Evolutionary conservation across 441 rosid genomes (phyloP), one percentile per base, ranked within the genome.

Genomic region (Iberis amara): DNA sequence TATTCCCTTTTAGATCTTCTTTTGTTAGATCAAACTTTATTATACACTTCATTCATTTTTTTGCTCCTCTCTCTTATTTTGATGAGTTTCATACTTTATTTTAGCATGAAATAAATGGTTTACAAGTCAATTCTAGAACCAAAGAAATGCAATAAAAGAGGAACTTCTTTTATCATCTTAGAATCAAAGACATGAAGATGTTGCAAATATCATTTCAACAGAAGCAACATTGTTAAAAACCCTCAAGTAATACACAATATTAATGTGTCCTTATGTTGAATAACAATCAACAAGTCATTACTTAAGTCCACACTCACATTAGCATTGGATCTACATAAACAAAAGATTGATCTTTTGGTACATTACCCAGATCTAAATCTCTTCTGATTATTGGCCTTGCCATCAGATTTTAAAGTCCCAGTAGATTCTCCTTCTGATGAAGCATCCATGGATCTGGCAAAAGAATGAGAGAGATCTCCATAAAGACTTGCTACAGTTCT

Each of bases 401-500:
- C 80, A 11, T 26, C 30, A 26, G 30, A 26, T 26, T 26, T 26
- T 26, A 26, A 26, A 26, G 30, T 73, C 24, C 78, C 80, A n/a
- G 75, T 69, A 2, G 89, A 83, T 35, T 88, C 95, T 0, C 92
- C 96, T 57, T 88, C 96, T 0, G 85, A 88, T 31, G 85, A 79
- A 54, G 71, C 70, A 27, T 85, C 96, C 61, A 68, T 51, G 47
- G 87, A 68, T 65, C 75, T 71, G 35, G 73, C 56, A 64, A 85
- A 73, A 32, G 77, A 68, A 64, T 59, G 70, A 1, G 97, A 89
- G 52, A 85, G 84, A 74, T 77, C 95, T 6, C 88, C 76, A 66
- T 89, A 86, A 26, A 85, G 89, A 65, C 78, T 83, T 23, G 78
- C 92, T 48, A 89, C 95, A 46, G 89, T 79, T 51, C 88, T 77